Percentiles rank a stretch among this genome's conserved stretches.
These are phyloP conservation scores for Solanum sejunctum DNA, from an alignment of 257 asterid species.

Conservation along the genomic window DNA sequence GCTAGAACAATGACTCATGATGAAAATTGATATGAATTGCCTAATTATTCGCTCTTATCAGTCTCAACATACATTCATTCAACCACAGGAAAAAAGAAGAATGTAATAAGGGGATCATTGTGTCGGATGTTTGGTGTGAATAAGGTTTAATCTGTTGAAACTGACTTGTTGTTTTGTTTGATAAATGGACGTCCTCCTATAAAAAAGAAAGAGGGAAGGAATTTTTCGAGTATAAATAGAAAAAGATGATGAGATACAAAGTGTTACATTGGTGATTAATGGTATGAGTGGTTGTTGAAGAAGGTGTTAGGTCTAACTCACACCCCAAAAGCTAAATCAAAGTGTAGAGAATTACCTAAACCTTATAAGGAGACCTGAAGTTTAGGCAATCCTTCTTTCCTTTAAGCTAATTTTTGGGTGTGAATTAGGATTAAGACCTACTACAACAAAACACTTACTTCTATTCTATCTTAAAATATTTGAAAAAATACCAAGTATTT, in stretches of 20 bases:
- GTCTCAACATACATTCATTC: background rate
- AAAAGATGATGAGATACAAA: too few species aligned
- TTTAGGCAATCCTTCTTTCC: too few species aligned
- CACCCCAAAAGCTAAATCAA: too few species aligned
- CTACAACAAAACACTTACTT: background rate
- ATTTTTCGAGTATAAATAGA: background rate
- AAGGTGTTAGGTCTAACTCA: too few species aligned
- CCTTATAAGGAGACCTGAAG: too few species aligned
- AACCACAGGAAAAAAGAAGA: background rate
- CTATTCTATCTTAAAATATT: background rate
- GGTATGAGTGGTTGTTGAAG: too few species aligned
- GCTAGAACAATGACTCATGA: background rate
- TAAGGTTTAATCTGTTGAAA: background rate
- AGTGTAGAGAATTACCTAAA: too few species aligned
- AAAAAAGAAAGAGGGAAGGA: background rate
- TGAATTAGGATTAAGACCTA: too few species aligned
- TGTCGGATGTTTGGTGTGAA: background rate
- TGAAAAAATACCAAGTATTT: background rate
- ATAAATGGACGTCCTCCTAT: background rate
- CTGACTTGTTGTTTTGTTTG: background rate
- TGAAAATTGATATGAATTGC: background rate
- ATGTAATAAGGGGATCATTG: background rate
- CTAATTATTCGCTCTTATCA: background rate
- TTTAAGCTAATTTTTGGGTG: too few species aligned
- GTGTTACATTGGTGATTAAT: too few species aligned